Conservation (phyloP, 441 rosid genomes). For the Monsonia emarginata region DNA sequence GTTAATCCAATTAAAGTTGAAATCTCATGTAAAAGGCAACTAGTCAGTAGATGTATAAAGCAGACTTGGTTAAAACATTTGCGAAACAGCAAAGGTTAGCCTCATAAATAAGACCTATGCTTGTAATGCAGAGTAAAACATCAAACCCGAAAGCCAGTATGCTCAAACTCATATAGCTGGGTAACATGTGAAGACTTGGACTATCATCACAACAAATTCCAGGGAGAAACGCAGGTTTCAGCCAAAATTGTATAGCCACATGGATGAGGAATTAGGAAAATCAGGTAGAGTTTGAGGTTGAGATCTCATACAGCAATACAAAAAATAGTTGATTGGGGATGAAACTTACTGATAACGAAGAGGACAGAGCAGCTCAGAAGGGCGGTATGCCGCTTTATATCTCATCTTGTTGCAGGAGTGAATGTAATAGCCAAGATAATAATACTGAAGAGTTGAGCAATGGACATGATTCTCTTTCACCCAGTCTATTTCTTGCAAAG, state of each 20-base stretch:
- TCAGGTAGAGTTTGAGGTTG: neutral
- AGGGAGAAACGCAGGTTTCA: neutral
- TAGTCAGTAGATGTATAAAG: neutral
- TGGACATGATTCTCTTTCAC: constrained; percentile 55
- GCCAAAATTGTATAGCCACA: neutral
- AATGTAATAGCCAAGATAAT: constrained; percentile 91
- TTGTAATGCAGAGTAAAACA: neutral
- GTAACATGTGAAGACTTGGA: neutral
- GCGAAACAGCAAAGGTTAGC: neutral
- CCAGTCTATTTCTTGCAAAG: constrained; percentile 79
- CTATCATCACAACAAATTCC: neutral
- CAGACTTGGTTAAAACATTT: neutral
- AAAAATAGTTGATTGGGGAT: neutral
- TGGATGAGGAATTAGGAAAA: neutral
- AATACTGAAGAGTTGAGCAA: constrained; percentile 68
- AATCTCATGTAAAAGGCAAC: constrained; percentile 5
- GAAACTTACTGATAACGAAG: constrained; percentile 70
- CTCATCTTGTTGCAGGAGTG: constrained; percentile 94
- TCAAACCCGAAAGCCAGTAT: neutral
- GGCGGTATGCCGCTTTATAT: constrained; percentile 85
- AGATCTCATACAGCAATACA: neutral
- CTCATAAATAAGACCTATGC: neutral
- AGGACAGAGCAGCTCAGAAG: constrained; percentile 90
- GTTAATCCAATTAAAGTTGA: constrained; percentile 12
- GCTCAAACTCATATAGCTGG: neutral